phyloP scores from a whole-genome alignment of 805 yeast genomes.

The Myxozyma udenii region DNA sequence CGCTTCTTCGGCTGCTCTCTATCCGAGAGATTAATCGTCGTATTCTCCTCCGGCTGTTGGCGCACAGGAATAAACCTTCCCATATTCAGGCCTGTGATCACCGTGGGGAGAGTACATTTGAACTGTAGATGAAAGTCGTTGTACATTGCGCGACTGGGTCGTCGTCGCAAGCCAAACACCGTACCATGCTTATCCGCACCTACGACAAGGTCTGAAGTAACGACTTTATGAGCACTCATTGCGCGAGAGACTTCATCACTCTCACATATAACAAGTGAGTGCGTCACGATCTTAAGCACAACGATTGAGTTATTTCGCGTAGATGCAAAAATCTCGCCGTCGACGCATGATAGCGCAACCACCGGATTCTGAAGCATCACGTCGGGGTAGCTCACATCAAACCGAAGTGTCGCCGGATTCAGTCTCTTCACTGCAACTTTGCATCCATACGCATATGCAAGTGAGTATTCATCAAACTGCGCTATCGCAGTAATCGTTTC shows the following conservation, averaged over 20 bases:
- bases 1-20: not conserved
- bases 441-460: conserved; percentile 20
- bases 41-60: not conserved
- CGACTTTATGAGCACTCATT: conserved; percentile 18
- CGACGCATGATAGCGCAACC: conserved; percentile 3
- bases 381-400: conserved; percentile 9
- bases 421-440: conserved; percentile 10
- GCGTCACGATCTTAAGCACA: not conserved
- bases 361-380: conserved; percentile 17
- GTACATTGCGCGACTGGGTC: conserved; percentile 10
- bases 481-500: conserved; percentile 22
- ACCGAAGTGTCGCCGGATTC: conserved; percentile 9
- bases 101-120: conserved; percentile 15
- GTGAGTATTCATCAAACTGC: conserved; percentile 1
- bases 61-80: conserved; percentile 15
- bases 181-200: conserved; percentile 21
- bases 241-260: conserved; percentile 18
- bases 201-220: conserved; percentile 2
- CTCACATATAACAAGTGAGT: not conserved
- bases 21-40: not conserved
- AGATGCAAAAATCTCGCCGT: conserved; percentile 14
- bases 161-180: conserved; percentile 14
- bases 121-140: conserved; percentile 11
- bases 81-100: conserved; percentile 12
- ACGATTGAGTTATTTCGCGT: conserved; percentile 17